phyloP scores from a whole-genome alignment of 805 yeast species.

The Candida awuae region DNA sequence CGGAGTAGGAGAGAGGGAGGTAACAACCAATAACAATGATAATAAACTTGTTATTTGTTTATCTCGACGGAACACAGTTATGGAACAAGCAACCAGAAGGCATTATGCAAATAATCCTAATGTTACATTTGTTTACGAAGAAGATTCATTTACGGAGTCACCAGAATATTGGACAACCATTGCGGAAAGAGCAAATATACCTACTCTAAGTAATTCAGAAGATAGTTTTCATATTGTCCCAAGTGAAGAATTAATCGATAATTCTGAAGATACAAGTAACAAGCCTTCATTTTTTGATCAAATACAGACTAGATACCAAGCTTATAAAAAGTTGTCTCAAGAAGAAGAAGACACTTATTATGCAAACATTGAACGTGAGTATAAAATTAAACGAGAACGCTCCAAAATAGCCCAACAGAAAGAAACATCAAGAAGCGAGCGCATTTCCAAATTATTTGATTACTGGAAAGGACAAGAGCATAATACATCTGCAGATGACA shows the following conservation, averaged over 20 bases:
- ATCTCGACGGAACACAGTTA: conserved; percentile 17
- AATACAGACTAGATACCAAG: conserved; percentile 28
- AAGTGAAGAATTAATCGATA: conserved; percentile 12
- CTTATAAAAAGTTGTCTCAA: conserved; percentile 25
- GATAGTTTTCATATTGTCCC: neutral
- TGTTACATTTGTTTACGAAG: conserved; percentile 13
- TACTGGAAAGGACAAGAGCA: conserved; percentile 6
- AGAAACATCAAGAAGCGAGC: conserved; percentile 1
- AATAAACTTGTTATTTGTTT: conserved; percentile 12
- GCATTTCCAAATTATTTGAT: conserved; percentile 2
- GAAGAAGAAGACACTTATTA: conserved; percentile 32
- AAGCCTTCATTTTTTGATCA: conserved; percentile 5
- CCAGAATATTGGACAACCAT: conserved; percentile 23
- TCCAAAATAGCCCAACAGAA: conserved; percentile 3
- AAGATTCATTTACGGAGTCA: conserved; percentile 11
- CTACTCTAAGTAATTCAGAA: neutral
- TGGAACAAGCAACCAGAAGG: conserved; percentile 18
- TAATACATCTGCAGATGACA: neutral
- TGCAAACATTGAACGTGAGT: conserved; percentile 29
- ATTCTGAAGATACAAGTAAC: conserved; percentile 6
- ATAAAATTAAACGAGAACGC: conserved; percentile 8
- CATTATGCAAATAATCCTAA: conserved; percentile 16
- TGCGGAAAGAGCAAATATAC: conserved; percentile 26
- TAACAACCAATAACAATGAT: neutral
- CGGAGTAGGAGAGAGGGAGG: neutral